A percentile compares a stretch with the other conserved stretches of the same genome.
These are phyloP conservation scores for Epichloe uncinata DNA, from an alignment of 2,329 filamentous ascomycete genomes.

Conservation along the genomic window DNA sequence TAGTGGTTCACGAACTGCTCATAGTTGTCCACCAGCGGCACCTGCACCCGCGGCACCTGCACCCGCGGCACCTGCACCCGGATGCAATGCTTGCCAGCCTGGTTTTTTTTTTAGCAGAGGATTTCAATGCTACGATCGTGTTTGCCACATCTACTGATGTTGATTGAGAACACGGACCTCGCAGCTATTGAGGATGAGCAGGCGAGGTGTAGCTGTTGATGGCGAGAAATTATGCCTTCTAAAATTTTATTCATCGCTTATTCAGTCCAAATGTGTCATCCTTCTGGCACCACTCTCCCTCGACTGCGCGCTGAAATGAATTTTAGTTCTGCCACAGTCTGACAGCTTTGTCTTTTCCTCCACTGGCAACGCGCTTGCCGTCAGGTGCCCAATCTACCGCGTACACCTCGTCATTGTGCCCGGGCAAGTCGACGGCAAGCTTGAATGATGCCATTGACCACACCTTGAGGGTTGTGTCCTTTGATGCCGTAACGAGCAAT, in stretches of 20 bases:
- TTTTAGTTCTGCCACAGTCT: constrained; percentile 50
- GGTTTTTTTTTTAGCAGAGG: no score
- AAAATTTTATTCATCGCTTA: neutral
- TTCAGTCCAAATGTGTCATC: neutral
- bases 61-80: no score
- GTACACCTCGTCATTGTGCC: constrained; percentile 87
- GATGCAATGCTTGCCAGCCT: no score
- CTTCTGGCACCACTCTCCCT: neutral
- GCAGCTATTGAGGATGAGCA: no score
- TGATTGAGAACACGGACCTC: no score
- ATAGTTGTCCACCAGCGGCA: neutral
- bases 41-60: no score
- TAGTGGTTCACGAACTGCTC: neutral
- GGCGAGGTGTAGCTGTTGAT: no score
- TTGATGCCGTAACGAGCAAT: constrained; percentile 75
- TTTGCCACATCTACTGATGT: no score
- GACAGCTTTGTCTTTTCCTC: constrained; percentile 79
- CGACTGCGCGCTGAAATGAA: neutral
- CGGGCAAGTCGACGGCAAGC: constrained; percentile 66
- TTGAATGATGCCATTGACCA: constrained; percentile 86
- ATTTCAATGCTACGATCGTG: no score
- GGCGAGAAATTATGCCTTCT: no score
- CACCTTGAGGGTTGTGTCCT: constrained; percentile 87
- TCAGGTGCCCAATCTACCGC: constrained; percentile 92
- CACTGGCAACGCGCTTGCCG: constrained; percentile 77